Evolutionary conservation across 2,329 filamentous ascomycete species (phyloP).

Genomic region (Bisporella sp.): DNA sequence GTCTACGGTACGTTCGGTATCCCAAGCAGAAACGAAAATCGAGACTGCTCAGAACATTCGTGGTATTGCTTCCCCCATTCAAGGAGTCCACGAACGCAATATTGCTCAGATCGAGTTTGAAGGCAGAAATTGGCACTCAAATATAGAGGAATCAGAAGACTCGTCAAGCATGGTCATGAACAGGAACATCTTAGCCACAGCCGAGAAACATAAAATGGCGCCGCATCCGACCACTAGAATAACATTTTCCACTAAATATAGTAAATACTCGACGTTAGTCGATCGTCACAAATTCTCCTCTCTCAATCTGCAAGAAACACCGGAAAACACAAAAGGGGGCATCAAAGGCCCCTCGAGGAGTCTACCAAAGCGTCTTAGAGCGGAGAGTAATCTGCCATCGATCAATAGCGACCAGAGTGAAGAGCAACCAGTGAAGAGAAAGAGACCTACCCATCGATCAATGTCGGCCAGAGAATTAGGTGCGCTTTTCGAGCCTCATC

Average conservation of each 20-base stretch:
- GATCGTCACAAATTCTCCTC: background rate
- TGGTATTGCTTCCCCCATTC: no score
- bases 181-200: background rate
- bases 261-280: background rate
- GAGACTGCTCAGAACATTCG: no score
- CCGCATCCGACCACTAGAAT: background rate
- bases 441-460: background rate
- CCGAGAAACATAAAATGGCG: background rate
- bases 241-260: background rate
- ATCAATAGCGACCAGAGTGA: background rate
- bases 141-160: no score
- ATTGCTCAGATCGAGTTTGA: no score
- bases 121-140: no score
- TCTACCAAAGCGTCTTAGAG: background rate
- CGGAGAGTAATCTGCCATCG: background rate
- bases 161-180: background rate
- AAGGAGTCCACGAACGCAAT: no score
- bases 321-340: background rate
- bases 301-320: background rate
- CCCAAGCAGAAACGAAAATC: no score
- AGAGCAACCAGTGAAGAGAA: background rate
- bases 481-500: background rate
- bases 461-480: background rate
- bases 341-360: background rate
- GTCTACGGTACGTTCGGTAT: no score